Conservation (phyloP, 768 basidiomycete species). For the Boletus huronensis region DNA sequence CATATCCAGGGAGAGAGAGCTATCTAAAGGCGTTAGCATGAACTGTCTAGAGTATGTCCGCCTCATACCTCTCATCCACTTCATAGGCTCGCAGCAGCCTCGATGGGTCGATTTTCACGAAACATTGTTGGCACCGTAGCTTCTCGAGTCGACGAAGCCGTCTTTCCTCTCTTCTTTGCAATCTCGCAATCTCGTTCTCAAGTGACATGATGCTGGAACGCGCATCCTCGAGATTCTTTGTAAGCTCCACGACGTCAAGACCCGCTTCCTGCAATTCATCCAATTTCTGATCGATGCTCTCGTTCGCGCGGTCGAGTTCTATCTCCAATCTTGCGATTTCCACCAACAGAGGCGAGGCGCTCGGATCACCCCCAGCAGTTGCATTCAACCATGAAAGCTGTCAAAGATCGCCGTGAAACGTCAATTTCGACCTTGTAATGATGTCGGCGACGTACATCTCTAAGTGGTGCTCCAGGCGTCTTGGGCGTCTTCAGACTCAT, state of each 20-base stretch:
- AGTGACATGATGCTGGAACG: slow-evolving; percentile 50
- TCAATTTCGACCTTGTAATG: background rate
- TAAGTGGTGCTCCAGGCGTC: slow-evolving; percentile 75
- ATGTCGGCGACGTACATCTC: slow-evolving; percentile 53
- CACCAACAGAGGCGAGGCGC: slow-evolving; percentile 57
- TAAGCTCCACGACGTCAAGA: slow-evolving; percentile 65
- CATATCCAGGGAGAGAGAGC: slow-evolving; percentile 47
- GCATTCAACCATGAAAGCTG: slow-evolving; percentile 74
- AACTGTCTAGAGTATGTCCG: background rate
- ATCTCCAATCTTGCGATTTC: slow-evolving; percentile 72
- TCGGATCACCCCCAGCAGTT: slow-evolving; percentile 49
- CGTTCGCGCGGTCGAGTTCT: slow-evolving; percentile 77
- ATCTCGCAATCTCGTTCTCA: slow-evolving; percentile 66
- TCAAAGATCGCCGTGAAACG: slow-evolving; percentile 10
- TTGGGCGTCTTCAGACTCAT: slow-evolving; percentile 67
- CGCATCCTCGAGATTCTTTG: slow-evolving; percentile 69
- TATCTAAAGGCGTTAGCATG: slow-evolving; percentile 25
- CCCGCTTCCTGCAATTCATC: slow-evolving; percentile 83
- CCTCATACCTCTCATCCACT: slow-evolving; percentile 59
- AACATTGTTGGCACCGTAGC: slow-evolving; percentile 67
- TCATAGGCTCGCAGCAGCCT: slow-evolving; percentile 38
- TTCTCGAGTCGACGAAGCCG: slow-evolving; percentile 56
- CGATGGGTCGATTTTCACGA: slow-evolving; percentile 54
- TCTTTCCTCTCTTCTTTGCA: slow-evolving; percentile 69
- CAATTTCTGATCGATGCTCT: slow-evolving; percentile 84